Evolutionary conservation across 805 yeast genomes (phyloP), one percentile per base, ranked within the genome.

Genomic region (Danielozyma ontarioensis): DNA sequence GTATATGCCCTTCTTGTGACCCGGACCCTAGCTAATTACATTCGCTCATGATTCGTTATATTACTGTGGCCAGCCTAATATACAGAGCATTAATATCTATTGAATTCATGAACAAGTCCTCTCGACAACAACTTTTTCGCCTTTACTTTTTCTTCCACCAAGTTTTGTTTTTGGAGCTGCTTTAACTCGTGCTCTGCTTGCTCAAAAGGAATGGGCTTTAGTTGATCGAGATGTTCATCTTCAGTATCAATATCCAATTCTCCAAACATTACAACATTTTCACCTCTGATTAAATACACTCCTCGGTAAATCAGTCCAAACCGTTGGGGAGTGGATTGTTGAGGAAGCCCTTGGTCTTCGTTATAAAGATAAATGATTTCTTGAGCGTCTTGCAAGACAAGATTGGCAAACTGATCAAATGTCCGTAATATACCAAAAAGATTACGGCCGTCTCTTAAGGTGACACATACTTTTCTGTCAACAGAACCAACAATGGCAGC

Each of bases 361-460:
- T 44, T 43, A 15, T 55, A 58, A 43, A 82, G 66, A 53, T 84
- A 84, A 47, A 88, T 76, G 57, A 96, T 76, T 57, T 93, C 97
- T 30, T 79, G 67, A 13, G 96, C 79, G 55, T 89, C 95, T 60
- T 93, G 97, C 41, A 93, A 68, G 25, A 93, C 95, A 50, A 93
- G 69, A 61, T 90, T 90, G 39, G 95, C 89, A 57, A 81, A 93
- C 59, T 90, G 97, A 63, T 93, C 98, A 59, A 90, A 93, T 2
- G 97, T 87, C 58, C 98, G 75, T 45, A 93, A 68, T 16, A 89
- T 83, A 13, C 98, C 98, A 53, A 85, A 80, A 21, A 90, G 63
- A 42, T 80, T 78, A 45, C 90, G 74, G 25, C 97, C 97, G 57
- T 90, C 97, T 51, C 96, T 80, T 44, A 93, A 68, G 27, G n/a